Conservation (phyloP, 148 eudicot species). For the Cornus suecica region DNA sequence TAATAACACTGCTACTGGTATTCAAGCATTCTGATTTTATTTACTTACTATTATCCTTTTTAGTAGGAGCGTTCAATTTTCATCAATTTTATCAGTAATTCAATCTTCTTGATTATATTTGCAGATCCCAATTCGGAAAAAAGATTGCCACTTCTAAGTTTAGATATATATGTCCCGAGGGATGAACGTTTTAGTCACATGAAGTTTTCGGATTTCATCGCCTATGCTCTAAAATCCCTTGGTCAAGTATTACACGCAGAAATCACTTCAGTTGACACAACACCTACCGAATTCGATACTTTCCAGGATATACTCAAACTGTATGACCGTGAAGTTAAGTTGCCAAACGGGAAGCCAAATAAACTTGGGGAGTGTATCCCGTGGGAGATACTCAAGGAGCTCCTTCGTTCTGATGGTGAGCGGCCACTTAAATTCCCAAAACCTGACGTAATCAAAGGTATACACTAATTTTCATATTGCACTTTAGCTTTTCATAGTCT, state of each 20-base stretch:
- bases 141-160: constrained; percentile 56
- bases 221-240: constrained; percentile 64
- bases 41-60: too few relatives aligned
- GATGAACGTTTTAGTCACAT: constrained; percentile 74
- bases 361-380: constrained; percentile 52
- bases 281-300: constrained; percentile 69
- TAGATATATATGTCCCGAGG: constrained; percentile 80
- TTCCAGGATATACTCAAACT: constrained; percentile 60
- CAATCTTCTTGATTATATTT: not conserved
- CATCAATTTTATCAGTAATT: not conserved
- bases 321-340: constrained; percentile 51
- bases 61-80: not conserved
- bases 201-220: constrained; percentile 80
- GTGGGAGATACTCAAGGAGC: constrained; percentile 75
- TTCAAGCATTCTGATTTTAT: not conserved
- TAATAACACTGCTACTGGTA: too few relatives aligned
- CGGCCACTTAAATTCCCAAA: constrained; percentile 57
- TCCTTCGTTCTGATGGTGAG: constrained; percentile 66
- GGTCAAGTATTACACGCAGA: constrained; percentile 60
- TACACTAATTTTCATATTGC: not conserved
- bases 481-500: not conserved
- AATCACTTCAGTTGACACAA: constrained; percentile 58
- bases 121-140: constrained; percentile 72
- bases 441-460: constrained; percentile 83
- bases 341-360: constrained; percentile 32